phyloP scores from a whole-genome alignment of 331 rosid species.

The Acacia pycnantha region DNA sequence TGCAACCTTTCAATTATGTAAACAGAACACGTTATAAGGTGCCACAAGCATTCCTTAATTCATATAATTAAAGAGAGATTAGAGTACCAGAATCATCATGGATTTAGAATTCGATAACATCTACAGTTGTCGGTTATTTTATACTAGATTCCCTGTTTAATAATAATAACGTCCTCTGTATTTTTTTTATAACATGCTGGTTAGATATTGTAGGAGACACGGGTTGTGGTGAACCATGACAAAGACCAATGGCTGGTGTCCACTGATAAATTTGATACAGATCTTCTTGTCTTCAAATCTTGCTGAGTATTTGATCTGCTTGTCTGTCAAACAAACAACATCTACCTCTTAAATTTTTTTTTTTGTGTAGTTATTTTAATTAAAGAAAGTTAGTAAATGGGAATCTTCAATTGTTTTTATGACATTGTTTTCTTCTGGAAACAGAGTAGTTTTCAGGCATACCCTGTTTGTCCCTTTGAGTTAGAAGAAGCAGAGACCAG shows the following conservation, averaged over 20 bases:
- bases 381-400: neutral
- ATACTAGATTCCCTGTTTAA: neutral
- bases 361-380: neutral
- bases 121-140: neutral
- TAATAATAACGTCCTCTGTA: neutral
- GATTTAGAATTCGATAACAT: neutral
- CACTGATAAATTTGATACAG: conserved; percentile 24
- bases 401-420: neutral
- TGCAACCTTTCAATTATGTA: neutral
- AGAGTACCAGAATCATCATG: neutral
- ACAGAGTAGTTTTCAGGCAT: conserved; percentile 11
- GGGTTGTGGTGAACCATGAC: conserved; percentile 28
- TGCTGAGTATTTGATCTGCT: conserved; percentile 29
- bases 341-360: neutral
- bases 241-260: conserved; percentile 32
- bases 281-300: conserved; percentile 28
- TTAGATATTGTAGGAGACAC: conserved; percentile 30
- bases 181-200: neutral
- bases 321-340: conserved; percentile 67
- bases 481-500: neutral
- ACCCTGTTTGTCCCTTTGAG: neutral
- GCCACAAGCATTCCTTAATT: conserved; percentile 6
- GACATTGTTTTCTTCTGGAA: neutral
- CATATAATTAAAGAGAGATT: neutral
- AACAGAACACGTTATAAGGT: neutral